These are phyloP conservation scores for Saxispiralis lemnorum DNA, from an alignment of 495 filamentous ascomycete genomes.

Conservation along the genomic window DNA sequence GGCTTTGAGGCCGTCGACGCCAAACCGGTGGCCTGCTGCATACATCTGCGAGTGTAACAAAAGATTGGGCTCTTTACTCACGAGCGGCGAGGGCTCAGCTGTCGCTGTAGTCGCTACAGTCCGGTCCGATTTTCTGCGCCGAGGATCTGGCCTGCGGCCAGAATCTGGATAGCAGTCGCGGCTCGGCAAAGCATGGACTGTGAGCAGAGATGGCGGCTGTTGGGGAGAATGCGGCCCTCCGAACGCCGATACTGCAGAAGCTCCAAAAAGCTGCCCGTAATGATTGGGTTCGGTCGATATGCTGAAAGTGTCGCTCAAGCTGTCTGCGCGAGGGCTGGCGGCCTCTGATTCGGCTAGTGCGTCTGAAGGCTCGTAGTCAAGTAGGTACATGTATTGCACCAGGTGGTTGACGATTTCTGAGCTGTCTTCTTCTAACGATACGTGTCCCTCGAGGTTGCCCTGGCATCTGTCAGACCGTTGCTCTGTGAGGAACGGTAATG, in stretches of 20 bases:
- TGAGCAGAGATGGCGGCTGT: neutral
- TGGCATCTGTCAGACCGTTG: neutral
- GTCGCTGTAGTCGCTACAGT: neutral
- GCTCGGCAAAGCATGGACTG: constrained; percentile 3
- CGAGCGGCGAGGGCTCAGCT: constrained; percentile 2
- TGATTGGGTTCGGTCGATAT: neutral
- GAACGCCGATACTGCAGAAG: constrained; percentile 4
- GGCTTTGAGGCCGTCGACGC: constrained; percentile 2
- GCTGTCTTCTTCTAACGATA: constrained; percentile 1
- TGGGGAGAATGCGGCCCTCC: constrained; percentile 4
- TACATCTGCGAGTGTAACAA: constrained; percentile 5
- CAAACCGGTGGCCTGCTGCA: constrained; percentile 2
- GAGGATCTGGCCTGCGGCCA: neutral
- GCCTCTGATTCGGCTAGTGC: neutral
- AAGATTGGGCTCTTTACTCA: neutral
- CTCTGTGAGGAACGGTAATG: neutral
- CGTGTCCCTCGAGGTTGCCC: constrained; percentile 6
- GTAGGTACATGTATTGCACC: constrained; percentile 7
- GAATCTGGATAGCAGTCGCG: neutral
- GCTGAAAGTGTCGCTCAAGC: constrained; percentile 1
- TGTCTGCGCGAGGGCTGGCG: neutral
- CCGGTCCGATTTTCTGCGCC: neutral
- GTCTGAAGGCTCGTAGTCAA: constrained; percentile 2
- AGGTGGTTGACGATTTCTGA: constrained; percentile 4
- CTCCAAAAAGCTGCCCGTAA: constrained; percentile 5